A percentile compares a stretch with the other conserved stretches of the same genome.
These are phyloP conservation scores for Rhodotorula sp. DNA, from an alignment of 1,284 basidiomycete genomes.

Conservation along the genomic window DNA sequence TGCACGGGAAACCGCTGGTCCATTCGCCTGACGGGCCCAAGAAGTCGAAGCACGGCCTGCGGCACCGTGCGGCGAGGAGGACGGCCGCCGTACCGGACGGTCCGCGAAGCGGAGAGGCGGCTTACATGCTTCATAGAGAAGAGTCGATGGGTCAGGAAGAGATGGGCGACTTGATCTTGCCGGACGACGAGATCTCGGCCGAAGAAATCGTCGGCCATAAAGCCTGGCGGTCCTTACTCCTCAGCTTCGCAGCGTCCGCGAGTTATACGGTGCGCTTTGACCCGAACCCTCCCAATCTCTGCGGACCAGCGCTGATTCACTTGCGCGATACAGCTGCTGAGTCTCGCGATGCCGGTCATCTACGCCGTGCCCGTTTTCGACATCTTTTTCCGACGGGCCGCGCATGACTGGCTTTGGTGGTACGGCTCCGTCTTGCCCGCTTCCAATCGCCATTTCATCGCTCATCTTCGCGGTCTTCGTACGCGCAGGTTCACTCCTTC, in stretches of 20 bases:
- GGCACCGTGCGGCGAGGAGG: neutral
- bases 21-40: neutral
- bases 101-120: neutral
- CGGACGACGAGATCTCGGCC: neutral
- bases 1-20: slow-evolving; percentile 69
- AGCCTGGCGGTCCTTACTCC: slow-evolving; percentile 59
- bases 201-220: slow-evolving; percentile 20
- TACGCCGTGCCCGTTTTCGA: slow-evolving; percentile 91
- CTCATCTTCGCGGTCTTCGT: neutral
- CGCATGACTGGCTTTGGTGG: slow-evolving; percentile 88
- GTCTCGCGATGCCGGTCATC: slow-evolving; percentile 82
- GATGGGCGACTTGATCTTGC: neutral
- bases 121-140: neutral
- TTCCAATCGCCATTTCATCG: neutral
- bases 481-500: slow-evolving; percentile 71
- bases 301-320: too few relatives aligned
- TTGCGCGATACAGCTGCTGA: slow-evolving; percentile 51
- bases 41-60: neutral
- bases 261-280: slow-evolving; percentile 42
- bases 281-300: too few relatives aligned
- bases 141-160: neutral
- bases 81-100: neutral
- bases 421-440: slow-evolving; percentile 30
- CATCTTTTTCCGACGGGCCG: slow-evolving; percentile 62
- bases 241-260: slow-evolving; percentile 51